Conservation (phyloP, 1,139 yeast species). For the Yamadazyma aaseri region DNA sequence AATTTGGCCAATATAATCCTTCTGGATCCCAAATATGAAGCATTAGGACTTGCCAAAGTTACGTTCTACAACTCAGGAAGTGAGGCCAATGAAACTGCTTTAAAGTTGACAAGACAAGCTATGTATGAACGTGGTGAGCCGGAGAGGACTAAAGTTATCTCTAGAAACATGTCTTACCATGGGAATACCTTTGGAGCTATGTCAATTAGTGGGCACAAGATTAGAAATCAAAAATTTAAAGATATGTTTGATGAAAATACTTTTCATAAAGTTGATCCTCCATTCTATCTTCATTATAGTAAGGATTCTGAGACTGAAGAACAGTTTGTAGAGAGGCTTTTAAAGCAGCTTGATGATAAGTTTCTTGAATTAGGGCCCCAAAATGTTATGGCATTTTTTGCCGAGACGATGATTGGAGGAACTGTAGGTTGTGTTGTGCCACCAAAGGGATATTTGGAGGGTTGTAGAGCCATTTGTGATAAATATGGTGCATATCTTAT, state of each 20-base stretch:
- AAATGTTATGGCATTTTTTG: constrained; percentile 52
- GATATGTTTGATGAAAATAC: too few relatives aligned
- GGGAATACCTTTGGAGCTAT: constrained; percentile 56
- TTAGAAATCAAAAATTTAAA: constrained; percentile 35
- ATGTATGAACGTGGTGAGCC: constrained; percentile 46
- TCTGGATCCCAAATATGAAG: too few relatives aligned
- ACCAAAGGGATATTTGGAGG: constrained; percentile 55
- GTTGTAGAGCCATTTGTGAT: constrained; percentile 49
- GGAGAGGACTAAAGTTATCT: constrained; percentile 46
- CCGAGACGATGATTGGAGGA: constrained; percentile 57
- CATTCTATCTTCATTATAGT: constrained; percentile 49
- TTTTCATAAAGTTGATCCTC: constrained; percentile 44
- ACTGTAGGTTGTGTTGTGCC: constrained; percentile 56
- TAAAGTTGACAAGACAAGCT: constrained; percentile 53
- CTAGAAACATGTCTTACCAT: constrained; percentile 54
- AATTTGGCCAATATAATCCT: constrained; percentile 46
- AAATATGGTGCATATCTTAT: constrained; percentile 55
- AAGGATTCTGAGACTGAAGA: constrained; percentile 44
- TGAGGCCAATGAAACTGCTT: constrained; percentile 57
- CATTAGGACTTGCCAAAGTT: constrained; percentile 48
- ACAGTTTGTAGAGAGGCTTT: constrained; percentile 42
- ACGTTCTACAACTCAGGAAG: constrained; percentile 57
- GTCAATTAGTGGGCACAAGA: constrained; percentile 41
- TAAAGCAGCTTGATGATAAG: constrained; percentile 45
- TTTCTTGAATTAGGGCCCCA: constrained; percentile 47